These are phyloP conservation scores for Carex myosuroides DNA, from an alignment of 176 grass and related monocot genomes.

Conservation along the genomic window DNA sequence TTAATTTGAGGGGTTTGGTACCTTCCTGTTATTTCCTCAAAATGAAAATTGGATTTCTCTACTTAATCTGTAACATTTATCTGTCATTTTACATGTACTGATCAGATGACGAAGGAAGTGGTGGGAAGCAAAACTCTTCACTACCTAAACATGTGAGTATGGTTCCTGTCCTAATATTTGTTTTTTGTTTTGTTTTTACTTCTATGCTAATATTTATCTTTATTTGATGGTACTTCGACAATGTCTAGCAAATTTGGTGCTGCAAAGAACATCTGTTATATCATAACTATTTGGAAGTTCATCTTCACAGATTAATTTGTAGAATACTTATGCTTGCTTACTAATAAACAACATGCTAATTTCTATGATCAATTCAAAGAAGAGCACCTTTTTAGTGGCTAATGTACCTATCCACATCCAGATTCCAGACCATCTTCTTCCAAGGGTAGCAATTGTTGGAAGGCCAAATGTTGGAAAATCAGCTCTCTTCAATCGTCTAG, in stretches of 20 bases:
- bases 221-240: neutral
- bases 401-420: slow-evolving; percentile 25
- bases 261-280: neutral
- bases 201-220: neutral
- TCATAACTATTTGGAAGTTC: neutral
- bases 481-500: slow-evolving; percentile 84
- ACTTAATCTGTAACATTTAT: neutral
- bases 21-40: neutral
- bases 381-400: slow-evolving; percentile 7
- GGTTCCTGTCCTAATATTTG: slow-evolving; percentile 11
- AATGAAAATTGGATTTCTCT: neutral
- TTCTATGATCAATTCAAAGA: neutral
- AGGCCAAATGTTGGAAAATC: slow-evolving; percentile 97
- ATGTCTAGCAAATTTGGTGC: neutral
- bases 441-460: slow-evolving; percentile 78
- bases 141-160: slow-evolving; percentile 64
- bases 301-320: neutral
- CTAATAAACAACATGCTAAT: neutral
- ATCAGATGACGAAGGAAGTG: slow-evolving; percentile 62
- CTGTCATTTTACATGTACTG: neutral
- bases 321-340: neutral
- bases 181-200: neutral
- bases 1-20: neutral
- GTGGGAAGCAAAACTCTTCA: slow-evolving; percentile 35
- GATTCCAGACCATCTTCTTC: slow-evolving; percentile 78